Evolutionary conservation across 2,329 filamentous ascomycete genomes (phyloP).

Genomic region (Capronia coronata): DNA sequence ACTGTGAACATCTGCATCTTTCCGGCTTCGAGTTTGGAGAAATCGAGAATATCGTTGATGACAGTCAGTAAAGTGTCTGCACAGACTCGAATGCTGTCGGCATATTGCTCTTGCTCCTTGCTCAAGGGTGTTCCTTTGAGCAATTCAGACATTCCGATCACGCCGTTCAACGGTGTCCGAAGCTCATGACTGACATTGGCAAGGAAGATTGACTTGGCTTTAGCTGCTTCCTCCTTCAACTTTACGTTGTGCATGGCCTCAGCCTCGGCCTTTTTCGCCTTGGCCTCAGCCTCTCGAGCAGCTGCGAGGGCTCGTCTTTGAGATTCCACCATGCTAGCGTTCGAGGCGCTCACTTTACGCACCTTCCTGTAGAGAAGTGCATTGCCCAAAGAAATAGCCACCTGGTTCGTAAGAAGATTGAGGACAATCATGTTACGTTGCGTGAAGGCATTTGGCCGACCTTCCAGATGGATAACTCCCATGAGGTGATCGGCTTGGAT

Average conservation of each 20-base stretch:
- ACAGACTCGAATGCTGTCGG: conserved; percentile 40
- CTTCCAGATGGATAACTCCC: conserved; percentile 57
- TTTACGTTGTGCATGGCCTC: conserved; percentile 60
- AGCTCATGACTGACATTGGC: conserved; percentile 42
- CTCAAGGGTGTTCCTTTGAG: conserved; percentile 36
- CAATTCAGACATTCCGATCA: conserved; percentile 40
- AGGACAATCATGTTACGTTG: conserved; percentile 50
- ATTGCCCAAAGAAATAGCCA: conserved; percentile 59
- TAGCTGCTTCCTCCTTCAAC: conserved; percentile 60
- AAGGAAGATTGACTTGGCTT: conserved; percentile 44
- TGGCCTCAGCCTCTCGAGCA: conserved; percentile 56
- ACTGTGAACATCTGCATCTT: conserved; percentile 65
- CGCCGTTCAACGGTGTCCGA: conserved; percentile 40
- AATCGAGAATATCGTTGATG: conserved; percentile 44
- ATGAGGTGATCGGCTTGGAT: conserved; percentile 54
- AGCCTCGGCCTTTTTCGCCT: conserved; percentile 58
- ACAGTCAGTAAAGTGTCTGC: conserved; percentile 40
- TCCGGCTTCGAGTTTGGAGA: conserved; percentile 51
- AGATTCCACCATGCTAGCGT: conserved; percentile 59
- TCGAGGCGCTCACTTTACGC: conserved; percentile 56
- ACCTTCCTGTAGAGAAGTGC: conserved; percentile 56
- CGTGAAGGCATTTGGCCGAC: conserved; percentile 58
- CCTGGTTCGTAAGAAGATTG: conserved; percentile 57
- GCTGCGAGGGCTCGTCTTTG: conserved; percentile 58
- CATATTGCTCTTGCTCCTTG: conserved; percentile 38